Evolutionary conservation across 306 rosid genomes (phyloP), one percentile per base, ranked within the genome.

Genomic region (Amphicarpaea edgeworthii): DNA sequence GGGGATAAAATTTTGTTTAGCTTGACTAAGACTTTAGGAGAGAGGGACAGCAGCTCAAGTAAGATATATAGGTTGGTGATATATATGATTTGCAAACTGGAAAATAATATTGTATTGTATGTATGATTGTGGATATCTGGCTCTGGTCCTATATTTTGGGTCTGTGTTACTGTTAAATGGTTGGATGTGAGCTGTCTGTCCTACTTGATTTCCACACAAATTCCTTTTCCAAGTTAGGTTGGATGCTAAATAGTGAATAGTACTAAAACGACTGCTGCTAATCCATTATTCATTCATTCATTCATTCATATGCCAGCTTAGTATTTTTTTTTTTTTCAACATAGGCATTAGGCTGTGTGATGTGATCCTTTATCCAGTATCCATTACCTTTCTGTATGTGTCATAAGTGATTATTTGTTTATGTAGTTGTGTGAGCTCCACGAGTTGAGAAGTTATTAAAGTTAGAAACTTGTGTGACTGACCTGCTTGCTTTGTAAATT

Each of bases 11-110:
- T 8, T 37, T 70, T 34, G 68, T 47, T 76, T 37, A 58, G 69
- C 32, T 50, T 77, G 50, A 60, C 45, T 53, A 41, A 66, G 61
- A 28, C 59, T 49, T 3, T 1, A 46, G 57, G 26, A 26, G 65
- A 43, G 72, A 83, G 61, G 66, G 84, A 21, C 78, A 75, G 54
- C n/a, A 79, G 6, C 41, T 68, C 68, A 11, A 47, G 59, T 68
- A 74, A 74, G 68, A 65, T 66, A 49, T 32, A 76, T 63, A n/a
- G 83, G 73, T 70, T 73, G 80, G 73, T 57, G 81, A 63, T 63
- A 41, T 84, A 63, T 63, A 41, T 84, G 84, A 62, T 72, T 61
- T 78, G 80, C 49, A 67, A 34, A 68, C 71, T 72, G 85, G 79
- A 67, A 73, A 63, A 34, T 6, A 6, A 34, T 77, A 23, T 62